These are phyloP conservation scores for Suhomyces terraborum DNA, from an alignment of 1,139 yeast species.

Conservation along the genomic window DNA sequence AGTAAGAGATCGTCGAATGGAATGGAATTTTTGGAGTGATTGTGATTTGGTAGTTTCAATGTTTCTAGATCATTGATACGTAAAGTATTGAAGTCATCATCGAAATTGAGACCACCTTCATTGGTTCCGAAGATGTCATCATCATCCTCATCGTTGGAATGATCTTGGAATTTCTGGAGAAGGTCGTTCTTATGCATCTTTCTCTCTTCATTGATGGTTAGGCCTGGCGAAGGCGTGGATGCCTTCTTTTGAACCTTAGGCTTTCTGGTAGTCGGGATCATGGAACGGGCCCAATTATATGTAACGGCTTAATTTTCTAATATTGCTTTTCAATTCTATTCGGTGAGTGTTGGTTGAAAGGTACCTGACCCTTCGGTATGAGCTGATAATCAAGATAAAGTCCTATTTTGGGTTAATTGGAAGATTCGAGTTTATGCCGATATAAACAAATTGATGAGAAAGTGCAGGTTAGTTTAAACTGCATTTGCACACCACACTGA, in stretches of 20 bases:
- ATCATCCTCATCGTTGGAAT: conserved; percentile 21
- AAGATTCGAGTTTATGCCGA: too few relatives aligned
- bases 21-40: conserved; percentile 5
- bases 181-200: conserved; percentile 16
- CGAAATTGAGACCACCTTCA: conserved; percentile 23
- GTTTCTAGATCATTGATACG: conserved; percentile 24
- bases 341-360: too few relatives aligned
- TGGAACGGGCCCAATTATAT: conserved; percentile 22
- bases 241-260: conserved; percentile 15
- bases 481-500: too few relatives aligned
- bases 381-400: too few relatives aligned
- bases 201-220: conserved; percentile 9
- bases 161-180: conserved; percentile 18
- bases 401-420: too few relatives aligned
- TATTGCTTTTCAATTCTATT: too few relatives aligned
- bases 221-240: conserved; percentile 19
- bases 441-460: too few relatives aligned
- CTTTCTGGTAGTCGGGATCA: conserved; percentile 17
- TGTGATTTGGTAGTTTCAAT: conserved; percentile 12
- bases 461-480: too few relatives aligned
- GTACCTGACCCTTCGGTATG: too few relatives aligned
- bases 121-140: conserved; percentile 37
- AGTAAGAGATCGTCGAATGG: conserved; percentile 12
- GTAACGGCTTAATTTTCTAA: conserved; percentile 21
- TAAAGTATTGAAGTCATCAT: conserved; percentile 29